phyloP scores from a whole-genome alignment of 2,329 filamentous ascomycete genomes.

The Talaromyces sp. region DNA sequence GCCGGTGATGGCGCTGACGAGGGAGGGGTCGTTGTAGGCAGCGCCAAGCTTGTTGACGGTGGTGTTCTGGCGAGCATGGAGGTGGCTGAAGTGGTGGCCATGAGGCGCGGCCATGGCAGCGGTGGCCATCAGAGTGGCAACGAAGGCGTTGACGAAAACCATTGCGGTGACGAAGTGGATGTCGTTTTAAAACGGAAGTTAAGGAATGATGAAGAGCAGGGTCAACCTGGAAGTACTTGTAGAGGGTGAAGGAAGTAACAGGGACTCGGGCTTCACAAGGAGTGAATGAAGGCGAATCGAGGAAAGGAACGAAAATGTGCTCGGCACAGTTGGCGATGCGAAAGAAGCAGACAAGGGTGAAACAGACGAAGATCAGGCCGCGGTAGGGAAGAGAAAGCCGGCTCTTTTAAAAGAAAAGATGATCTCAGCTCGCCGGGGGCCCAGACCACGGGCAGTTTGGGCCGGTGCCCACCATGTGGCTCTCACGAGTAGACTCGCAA shows the following conservation, averaged over 20 bases:
- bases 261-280: constrained; percentile 2
- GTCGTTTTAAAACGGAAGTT: neutral
- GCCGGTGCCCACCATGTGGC: neutral
- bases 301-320: constrained; percentile 7
- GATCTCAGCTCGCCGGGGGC: neutral
- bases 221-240: constrained; percentile 3
- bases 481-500: neutral
- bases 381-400: neutral
- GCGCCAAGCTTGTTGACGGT: constrained; percentile 13
- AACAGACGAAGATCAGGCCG: neutral
- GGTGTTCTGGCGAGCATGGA: constrained; percentile 23
- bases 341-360: neutral
- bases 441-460: neutral
- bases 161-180: constrained; percentile 19
- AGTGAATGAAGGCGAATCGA: constrained; percentile 3
- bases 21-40: constrained; percentile 34
- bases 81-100: constrained; percentile 12
- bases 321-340: constrained; percentile 1
- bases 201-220: constrained; percentile 1
- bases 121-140: constrained; percentile 30
- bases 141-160: constrained; percentile 31
- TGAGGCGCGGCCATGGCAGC: constrained; percentile 27
- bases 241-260: neutral
- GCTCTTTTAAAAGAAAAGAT: constrained; percentile 1
- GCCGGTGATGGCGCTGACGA: constrained; percentile 14